Base-by-base conservation (phyloP, 2,329 filamentous ascomycete species). In the Botrytis elliptica region DNA sequence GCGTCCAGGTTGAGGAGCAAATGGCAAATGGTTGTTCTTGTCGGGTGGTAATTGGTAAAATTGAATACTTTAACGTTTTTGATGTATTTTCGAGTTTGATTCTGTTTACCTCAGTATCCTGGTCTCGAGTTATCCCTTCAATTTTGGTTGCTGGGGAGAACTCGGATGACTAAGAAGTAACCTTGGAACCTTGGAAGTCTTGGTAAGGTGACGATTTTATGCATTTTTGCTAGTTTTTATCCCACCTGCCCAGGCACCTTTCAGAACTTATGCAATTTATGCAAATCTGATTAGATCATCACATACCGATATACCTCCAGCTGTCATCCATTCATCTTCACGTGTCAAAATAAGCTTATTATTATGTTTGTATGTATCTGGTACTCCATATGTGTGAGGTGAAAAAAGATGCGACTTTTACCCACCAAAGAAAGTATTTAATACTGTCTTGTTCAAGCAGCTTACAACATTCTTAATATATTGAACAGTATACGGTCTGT, bases 111-210 rank as follows among this genome's bases (percentile, higher is more conserved):
- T 55, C 52, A 55, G 52, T 29, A 55, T 55, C 52, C 52, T 7
- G 6, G 52, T 55, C 25, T 55, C n/a, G 52, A 55, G 52, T 25
- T 52, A 52, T 72, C 25, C 36, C 46, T 42, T 44, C 2, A 57
- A 33, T 33, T 67, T 42, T 67, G 70, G 70, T 72, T 72, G 70
- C 70, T 57, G 36, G 70, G 70, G 70, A 67, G 38, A 65, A 55
- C 4, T 8, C 9, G 9, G 36, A 72, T 72, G 70, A 72, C 59
- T 72, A 72, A 67, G 60, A 25, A 16, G 1, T n/a, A 16, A 25
- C 29, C 29, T 29, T 29, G 29, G 29, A 16, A 25, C 29, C 29
- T 29, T 29, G 29, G 29, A 16, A 25, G 44, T 25, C 16, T 4
- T 22, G 22, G 10, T 36, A 1, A 52, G 22, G 36, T 49, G 8